These are phyloP conservation scores for Nemania bipapillata DNA, from an alignment of 2,329 filamentous ascomycete genomes.

Conservation along the genomic window DNA sequence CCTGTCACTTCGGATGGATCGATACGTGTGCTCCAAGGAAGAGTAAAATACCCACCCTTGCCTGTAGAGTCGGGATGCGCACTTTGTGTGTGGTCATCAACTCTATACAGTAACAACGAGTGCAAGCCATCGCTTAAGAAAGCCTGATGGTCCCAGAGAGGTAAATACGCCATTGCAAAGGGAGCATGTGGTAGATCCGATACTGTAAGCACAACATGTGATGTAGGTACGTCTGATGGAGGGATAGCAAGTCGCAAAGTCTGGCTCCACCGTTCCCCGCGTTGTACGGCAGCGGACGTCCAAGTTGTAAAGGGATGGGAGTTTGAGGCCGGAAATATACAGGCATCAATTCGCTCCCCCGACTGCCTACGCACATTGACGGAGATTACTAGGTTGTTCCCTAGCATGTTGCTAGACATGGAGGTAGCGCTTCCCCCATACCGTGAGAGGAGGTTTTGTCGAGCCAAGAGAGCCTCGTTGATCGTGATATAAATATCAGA, in stretches of 20 bases:
- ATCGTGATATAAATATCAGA: conserved; percentile 96
- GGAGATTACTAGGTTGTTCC: conserved; percentile 84
- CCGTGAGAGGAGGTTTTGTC: conserved; percentile 76
- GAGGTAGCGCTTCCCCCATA: conserved; percentile 78
- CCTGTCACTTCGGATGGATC: conserved; percentile 80
- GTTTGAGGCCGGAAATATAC: conserved; percentile 88
- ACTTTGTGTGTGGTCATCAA: conserved; percentile 87
- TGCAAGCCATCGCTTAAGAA: conserved; percentile 89
- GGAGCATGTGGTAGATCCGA: conserved; percentile 87
- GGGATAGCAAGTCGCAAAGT: conserved; percentile 84
- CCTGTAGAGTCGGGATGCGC: conserved; percentile 70
- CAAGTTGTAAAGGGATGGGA: conserved; percentile 81
- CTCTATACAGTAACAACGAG: conserved; percentile 83
- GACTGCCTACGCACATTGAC: conserved; percentile 83
- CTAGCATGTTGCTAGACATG: conserved; percentile 68
- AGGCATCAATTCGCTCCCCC: conserved; percentile 85
- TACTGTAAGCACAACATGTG: conserved; percentile 89
- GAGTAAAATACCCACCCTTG: conserved; percentile 84
- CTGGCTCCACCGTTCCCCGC: conserved; percentile 86
- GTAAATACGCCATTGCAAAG: conserved; percentile 92
- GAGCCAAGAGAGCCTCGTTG: conserved; percentile 78
- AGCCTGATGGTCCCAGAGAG: conserved; percentile 89
- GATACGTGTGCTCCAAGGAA: conserved; percentile 79
- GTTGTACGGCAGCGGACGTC: conserved; percentile 82
- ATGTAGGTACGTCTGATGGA: conserved; percentile 80